These are phyloP conservation scores for Geotrichum europaeum DNA, from an alignment of 1,139 yeast species.

Conservation along the genomic window DNA sequence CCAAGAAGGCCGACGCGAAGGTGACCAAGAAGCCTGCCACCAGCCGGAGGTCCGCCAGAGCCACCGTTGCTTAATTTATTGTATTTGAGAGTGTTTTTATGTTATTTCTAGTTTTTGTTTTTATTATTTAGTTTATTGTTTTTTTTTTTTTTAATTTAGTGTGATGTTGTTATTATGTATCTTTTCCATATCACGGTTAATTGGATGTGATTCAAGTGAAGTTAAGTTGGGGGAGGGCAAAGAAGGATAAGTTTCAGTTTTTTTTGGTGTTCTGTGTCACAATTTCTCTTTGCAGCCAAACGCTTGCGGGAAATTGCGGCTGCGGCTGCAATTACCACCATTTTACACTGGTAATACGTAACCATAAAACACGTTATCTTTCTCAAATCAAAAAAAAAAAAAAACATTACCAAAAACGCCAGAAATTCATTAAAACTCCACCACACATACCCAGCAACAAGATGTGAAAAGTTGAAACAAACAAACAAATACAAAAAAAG, in stretches of 20 bases:
- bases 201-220: background rate
- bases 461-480: no score
- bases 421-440: no score
- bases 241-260: background rate
- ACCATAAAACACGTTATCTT: no score
- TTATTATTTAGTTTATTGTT: background rate
- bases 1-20: slow-evolving; percentile 25
- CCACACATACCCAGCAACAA: no score
- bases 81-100: background rate
- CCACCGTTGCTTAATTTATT: background rate
- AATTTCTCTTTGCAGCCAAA: background rate
- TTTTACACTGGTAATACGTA: no score
- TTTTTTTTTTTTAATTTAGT: background rate
- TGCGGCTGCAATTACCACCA: no score
- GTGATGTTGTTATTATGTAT: background rate
- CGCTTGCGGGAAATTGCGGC: background rate
- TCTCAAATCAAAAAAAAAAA: no score
- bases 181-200: background rate
- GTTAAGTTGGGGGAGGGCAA: background rate
- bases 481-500: no score
- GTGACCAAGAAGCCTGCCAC: slow-evolving; percentile 25
- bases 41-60: slow-evolving; percentile 16
- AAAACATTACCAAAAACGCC: no score
- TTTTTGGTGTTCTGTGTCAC: background rate
- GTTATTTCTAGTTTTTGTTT: background rate